Evolutionary conservation across 306 rosid genomes (phyloP), one percentile per base, ranked within the genome.

Genomic region (Sechiopsis laciniata): DNA sequence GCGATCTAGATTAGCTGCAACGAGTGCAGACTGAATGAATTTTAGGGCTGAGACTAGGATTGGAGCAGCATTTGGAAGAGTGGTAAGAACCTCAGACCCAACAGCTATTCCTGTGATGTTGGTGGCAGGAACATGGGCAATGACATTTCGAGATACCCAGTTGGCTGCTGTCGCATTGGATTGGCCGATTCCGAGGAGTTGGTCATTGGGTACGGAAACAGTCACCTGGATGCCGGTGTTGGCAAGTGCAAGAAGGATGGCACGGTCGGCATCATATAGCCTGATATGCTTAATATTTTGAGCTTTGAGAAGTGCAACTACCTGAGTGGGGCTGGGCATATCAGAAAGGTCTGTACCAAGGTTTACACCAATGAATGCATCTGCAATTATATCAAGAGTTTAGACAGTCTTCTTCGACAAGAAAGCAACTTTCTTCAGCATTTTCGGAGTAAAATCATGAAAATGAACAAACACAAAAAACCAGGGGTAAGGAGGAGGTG

Each of bases 141-240:
- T 62, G 80, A 92, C 92, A 81, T 92, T 90, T 45, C 95, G 92
- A 61, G 88, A 6, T 77, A 92, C 84, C 97, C 97, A 92, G 76
- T 90, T 92, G 84, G 96, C 97, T 4, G 97, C 96, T 10, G 97
- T 88, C 71, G 95, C 89, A 80, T 92, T 92, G 82, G 97, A 92
- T 82, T 90, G 95, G 58, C 97, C 97, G 63, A 92, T 92, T 79
- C 92, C 97, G 1, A 92, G 91, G 75, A 92, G 77, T 80, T 90
- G 96, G 75, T 92, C 96, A 53, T 92, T 92, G 59, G 97, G 96
- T 69, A 92, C 85, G 12, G 97, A 90, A 75, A 90, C 80, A 29
- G 82, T 84, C 55, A 92, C 97, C 73, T 82, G 83, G 71, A 88
- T 90, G 81, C 96, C 92, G 10, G 96, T 80, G 52, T 88, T 90